A percentile compares a stretch with the other conserved stretches of the same genome.
Conservation (phyloP, 2,329 filamentous ascomycete species). For the Penicillium italicum region DNA sequence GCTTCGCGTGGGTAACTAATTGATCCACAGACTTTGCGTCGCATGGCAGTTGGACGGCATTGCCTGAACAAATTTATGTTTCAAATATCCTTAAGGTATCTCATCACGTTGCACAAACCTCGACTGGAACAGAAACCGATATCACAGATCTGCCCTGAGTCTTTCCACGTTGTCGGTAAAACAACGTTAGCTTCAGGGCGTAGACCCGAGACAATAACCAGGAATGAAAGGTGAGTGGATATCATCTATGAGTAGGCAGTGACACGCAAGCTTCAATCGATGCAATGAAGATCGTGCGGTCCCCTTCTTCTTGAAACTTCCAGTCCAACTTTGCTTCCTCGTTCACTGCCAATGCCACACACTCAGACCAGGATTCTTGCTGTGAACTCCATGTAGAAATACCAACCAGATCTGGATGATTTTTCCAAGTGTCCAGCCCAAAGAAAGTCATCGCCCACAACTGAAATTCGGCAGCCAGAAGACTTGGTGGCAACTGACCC, state of each 20-base stretch:
- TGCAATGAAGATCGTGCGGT: constrained; percentile 1
- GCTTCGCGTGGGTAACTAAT: too few relatives aligned
- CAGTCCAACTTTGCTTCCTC: not conserved
- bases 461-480: constrained; percentile 4
- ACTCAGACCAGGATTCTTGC: constrained; percentile 7
- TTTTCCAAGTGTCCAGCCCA: constrained; percentile 8
- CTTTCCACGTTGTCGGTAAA: not conserved
- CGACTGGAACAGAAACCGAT: not conserved
- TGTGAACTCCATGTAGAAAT: constrained; percentile 5
- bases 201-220: constrained; percentile 19
- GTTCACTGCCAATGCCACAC: not conserved
- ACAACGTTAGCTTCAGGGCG: constrained; percentile 6
- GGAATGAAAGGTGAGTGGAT: constrained; percentile 15
- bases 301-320: not conserved
- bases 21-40: too few relatives aligned
- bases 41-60: not conserved
- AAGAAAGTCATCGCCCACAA: constrained; percentile 17
- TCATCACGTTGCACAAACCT: not conserved
- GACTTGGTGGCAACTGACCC: not conserved
- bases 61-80: not conserved
- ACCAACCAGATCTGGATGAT: constrained; percentile 12
- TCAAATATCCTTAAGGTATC: not conserved
- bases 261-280: not conserved
- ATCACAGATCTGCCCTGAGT: not conserved
- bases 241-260: not conserved